These are phyloP conservation scores for Carex arenaria DNA, from an alignment of 202 grass and related monocot species.

Conservation along the genomic window DNA sequence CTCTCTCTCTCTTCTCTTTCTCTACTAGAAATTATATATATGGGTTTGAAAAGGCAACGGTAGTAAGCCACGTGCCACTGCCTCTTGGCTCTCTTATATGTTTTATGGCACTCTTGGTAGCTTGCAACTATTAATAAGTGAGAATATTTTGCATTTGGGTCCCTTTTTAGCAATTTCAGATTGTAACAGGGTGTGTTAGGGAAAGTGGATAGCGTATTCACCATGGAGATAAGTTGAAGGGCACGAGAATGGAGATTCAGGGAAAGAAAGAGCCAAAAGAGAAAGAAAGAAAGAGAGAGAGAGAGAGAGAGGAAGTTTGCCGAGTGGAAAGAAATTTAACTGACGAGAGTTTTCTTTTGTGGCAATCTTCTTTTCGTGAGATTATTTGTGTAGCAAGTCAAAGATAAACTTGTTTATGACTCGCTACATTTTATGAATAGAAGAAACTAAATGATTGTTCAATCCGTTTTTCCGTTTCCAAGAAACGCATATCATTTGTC, in stretches of 20 bases:
- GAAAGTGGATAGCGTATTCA: neutral
- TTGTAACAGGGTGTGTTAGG: neutral
- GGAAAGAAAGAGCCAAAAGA: constrained; percentile 7
- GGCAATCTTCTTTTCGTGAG: neutral
- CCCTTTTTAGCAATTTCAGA: neutral
- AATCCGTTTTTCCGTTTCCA: neutral
- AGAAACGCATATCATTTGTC: neutral
- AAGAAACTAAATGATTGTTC: neutral
- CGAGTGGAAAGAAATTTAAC: constrained; percentile 17
- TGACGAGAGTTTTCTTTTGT: neutral
- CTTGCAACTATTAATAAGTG: neutral
- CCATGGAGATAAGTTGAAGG: neutral
- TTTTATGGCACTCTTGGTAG: neutral
- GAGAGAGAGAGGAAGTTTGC: neutral
- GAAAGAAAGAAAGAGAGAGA: neutral
- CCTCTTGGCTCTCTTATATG: neutral
- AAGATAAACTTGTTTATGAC: neutral
- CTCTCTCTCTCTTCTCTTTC: neutral
- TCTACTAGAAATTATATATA: neutral
- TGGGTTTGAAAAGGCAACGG: neutral
- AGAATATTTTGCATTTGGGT: neutral
- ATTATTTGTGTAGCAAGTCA: neutral
- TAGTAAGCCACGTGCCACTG: constrained; percentile 7
- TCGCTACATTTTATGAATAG: neutral
- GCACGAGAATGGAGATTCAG: neutral